Base-by-base conservation (phyloP, 2,329 filamentous ascomycete species). In the Eurotiales sp. region DNA sequence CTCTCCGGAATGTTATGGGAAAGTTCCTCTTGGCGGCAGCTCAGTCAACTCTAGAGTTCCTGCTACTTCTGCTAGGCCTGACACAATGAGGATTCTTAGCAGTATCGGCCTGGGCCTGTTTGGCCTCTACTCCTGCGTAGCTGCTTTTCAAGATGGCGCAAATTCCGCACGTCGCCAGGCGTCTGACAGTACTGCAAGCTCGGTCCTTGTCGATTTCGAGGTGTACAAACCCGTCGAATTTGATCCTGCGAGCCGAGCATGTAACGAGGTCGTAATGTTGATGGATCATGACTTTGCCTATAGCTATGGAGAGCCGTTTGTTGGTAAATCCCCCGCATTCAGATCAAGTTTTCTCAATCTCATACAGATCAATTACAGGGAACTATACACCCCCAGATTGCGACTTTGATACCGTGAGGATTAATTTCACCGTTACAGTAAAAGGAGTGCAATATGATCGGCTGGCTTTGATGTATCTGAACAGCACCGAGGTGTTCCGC, bases 401-500 rank as follows among this genome's bases (percentile, higher is more conserved):
- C 67, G 68, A 77, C 14, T 93, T 92, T 72, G 86, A 90, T 62
- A 79, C 83, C 29, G 85, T 91, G 14, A 78, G 82, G 21, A 82
- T 93, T 67, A 90, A 90, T 62, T 80, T 93, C 58, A 91, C 86
- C 0, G 84, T 87, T 12, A 81, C 81, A 1, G 87, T 85, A 8
- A 73, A 75, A 55, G 89, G 89, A 1, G 78, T 81, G 3, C 89
- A 95, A 60, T 91, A 81, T 67, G 89, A 95, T 64, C 80, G 88
- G 34, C 76, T 92, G 8, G 89, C 83, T 3, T 68, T 86, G 27
- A 84, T 93, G 78, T 93, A 85, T 60, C 75, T 93, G 32, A 83
- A 82, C 36, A 86, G 92, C 64, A 83, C 81, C 8, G 88, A 95
- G 65, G 78, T 95, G n/a, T 93, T 87, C 76, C 78, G 88, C 21